Conservation (phyloP, 306 rosid species). For the Geum urbanum region DNA sequence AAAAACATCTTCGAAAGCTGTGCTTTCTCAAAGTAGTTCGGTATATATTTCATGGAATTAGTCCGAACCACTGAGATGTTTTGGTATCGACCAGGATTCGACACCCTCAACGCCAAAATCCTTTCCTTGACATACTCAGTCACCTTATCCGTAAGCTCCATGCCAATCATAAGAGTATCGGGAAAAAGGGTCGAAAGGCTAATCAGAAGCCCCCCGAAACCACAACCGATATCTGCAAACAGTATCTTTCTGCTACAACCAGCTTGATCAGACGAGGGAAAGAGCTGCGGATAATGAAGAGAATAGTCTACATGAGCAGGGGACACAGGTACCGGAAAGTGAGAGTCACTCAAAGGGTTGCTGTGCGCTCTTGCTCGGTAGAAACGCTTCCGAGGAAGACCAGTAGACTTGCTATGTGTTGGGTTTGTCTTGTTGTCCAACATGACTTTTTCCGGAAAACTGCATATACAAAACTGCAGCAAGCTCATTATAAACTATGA, state of each 20-base stretch:
- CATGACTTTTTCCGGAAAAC: conserved; percentile 44
- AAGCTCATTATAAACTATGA: neutral
- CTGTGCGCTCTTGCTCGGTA: conserved; percentile 97
- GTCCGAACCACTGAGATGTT: conserved; percentile 84
- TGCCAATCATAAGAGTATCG: conserved; percentile 80
- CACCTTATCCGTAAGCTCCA: conserved; percentile 95
- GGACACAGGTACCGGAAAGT: conserved; percentile 78
- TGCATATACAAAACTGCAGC: conserved; percentile 28
- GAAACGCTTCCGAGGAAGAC: conserved; percentile 93
- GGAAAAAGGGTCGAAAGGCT: conserved; percentile 86
- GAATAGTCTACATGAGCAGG: conserved; percentile 72
- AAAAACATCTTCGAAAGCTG: conserved; percentile 90
- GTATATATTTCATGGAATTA: conserved; percentile 94
- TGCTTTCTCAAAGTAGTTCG: conserved; percentile 83
- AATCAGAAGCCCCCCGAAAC: conserved; percentile 90
- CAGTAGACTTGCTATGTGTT: conserved; percentile 71
- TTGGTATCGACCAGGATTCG: conserved; percentile 79
- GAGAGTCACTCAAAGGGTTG: conserved; percentile 95
- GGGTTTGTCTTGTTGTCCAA: conserved; percentile 50
- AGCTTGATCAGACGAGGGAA: conserved; percentile 42
- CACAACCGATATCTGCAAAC: conserved; percentile 97
- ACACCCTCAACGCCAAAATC: conserved; percentile 55
- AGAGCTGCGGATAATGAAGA: conserved; percentile 65
- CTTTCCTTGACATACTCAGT: conserved; percentile 93
- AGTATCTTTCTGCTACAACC: conserved; percentile 48